Percentiles rank a stretch among this genome's conserved stretches.
Conservation (phyloP, 495 filamentous ascomycete species). For the Lasiosphaeria miniovina region DNA sequence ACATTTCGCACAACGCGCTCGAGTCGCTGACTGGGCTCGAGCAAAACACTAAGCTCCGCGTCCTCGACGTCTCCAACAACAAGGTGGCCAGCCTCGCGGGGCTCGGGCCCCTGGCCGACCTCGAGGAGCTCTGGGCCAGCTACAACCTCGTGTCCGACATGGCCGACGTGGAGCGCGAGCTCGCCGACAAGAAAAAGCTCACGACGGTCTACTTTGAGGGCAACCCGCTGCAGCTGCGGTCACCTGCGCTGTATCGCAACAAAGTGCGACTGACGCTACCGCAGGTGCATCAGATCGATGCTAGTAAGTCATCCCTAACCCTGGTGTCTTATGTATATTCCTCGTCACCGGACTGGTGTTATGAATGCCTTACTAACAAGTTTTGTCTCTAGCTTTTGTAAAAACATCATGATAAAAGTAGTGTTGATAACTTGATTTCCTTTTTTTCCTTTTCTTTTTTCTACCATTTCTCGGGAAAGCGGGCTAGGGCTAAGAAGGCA, state of each 20-base stretch:
- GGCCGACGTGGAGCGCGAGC: slow-evolving; percentile 75
- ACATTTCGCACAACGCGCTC: slow-evolving; percentile 97
- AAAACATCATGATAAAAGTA: slow-evolving; percentile 8
- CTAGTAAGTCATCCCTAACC: slow-evolving; percentile 60
- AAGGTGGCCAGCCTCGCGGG: slow-evolving; percentile 70
- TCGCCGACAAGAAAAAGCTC: slow-evolving; percentile 73
- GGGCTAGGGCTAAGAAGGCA: background rate
- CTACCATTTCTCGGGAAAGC: background rate
- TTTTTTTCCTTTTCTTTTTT: background rate
- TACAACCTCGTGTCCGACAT: slow-evolving; percentile 79
- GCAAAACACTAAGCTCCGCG: slow-evolving; percentile 62
- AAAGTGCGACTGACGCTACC: slow-evolving; percentile 88
- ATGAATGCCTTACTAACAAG: background rate
- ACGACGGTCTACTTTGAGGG: slow-evolving; percentile 97
- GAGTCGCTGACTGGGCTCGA: slow-evolving; percentile 74
- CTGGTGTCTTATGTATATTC: slow-evolving; percentile 2
- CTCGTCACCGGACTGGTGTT: background rate
- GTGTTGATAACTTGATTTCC: background rate
- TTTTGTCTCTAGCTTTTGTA: slow-evolving; percentile 32
- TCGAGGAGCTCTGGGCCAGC: slow-evolving; percentile 95
- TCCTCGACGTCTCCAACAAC: slow-evolving; percentile 91
- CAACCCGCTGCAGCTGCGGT: slow-evolving; percentile 78
- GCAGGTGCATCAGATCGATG: slow-evolving; percentile 89
- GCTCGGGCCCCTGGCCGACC: slow-evolving; percentile 60
- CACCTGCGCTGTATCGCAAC: slow-evolving; percentile 80